Evolutionary conservation across 2,329 filamentous ascomycete genomes (phyloP).

Genomic region (Venturia oleaginea): DNA sequence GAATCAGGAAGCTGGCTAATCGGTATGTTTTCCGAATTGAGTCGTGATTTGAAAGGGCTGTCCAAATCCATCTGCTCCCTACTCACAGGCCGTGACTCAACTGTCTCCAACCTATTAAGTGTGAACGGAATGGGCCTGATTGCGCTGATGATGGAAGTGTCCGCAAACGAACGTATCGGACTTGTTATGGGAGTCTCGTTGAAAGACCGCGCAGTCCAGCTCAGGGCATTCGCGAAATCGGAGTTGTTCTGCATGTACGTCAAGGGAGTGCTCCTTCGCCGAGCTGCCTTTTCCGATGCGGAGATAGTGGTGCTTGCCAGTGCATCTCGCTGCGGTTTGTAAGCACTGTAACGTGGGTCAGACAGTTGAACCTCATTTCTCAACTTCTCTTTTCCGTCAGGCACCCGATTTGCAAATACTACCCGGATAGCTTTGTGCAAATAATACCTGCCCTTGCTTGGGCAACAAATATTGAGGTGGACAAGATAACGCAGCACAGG

Average conservation of each 20-base stretch:
- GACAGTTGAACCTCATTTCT: conserved; percentile 83
- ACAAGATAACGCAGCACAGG: conserved; percentile 82
- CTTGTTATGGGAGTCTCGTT: conserved; percentile 18
- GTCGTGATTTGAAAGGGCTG: background rate
- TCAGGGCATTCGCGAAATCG: conserved; percentile 16
- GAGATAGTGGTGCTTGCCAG: conserved; percentile 18
- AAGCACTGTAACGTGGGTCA: conserved; percentile 76
- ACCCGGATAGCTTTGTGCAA: conserved; percentile 88
- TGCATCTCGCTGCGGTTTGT: conserved; percentile 52
- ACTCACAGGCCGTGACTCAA: conserved; percentile 25
- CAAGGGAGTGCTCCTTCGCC: conserved; percentile 25
- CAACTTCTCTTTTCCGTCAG: conserved; percentile 88
- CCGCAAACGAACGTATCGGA: conserved; percentile 1
- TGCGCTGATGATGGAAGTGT: conserved; percentile 16
- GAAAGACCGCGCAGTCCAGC: conserved; percentile 19
- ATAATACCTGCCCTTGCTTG: conserved; percentile 73
- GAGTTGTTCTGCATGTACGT: conserved; percentile 23
- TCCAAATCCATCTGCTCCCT: conserved; percentile 23
- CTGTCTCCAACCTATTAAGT: conserved; percentile 25
- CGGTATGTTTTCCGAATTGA: background rate
- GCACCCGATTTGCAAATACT: conserved; percentile 92
- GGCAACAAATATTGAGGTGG: conserved; percentile 87
- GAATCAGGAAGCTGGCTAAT: background rate
- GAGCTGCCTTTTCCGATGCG: conserved; percentile 20
- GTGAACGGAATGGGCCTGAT: conserved; percentile 47